Base-by-base conservation (phyloP, 768 basidiomycete species). In the Coprinellus aureogranulatus region DNA sequence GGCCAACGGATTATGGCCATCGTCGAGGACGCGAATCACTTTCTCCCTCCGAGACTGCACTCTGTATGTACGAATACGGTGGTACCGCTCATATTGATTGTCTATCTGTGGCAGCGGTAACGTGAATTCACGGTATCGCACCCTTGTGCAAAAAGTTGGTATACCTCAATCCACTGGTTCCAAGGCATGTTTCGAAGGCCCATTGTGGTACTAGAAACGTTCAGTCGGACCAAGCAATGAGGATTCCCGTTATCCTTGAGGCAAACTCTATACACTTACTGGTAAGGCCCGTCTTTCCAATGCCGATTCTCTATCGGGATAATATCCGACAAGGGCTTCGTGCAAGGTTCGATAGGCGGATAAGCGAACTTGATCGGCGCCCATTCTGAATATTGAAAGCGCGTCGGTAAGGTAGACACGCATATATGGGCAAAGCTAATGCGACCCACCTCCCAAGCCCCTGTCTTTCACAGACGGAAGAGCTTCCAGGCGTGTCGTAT, bases 91-190 rank as follows among this genome's bases (percentile, higher is more conserved):
- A 64, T 83, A 87, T 54, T 81, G 72, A 54, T 79, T 76, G 67
- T 89, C 89, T 30, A 89, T 75, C 83, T 85, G 53, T n/a, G 49
- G 39, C 26, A 44, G 48, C 23, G 54, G 31, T 12, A 42, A 23
- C 34, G 42, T 30, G 23, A 22, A 40, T 28, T 28, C 31, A 52
- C 37, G 30, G 52, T 41, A 27, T 39, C 12, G 34, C 22, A n/a
- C 27, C 40, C 25, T 26, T 26, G n/a, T 26, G n/a, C 53, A 20
- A 48, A 57, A 37, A n/a, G 25, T 48, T 58, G 68, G n/a, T n/a
- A n/a, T 59, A 84, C 85, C 73, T 89, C 86, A 46, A 90, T 83
- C 89, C 88, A 90, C 53, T 86, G 82, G 40, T 79, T 77, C 84
- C 85, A 90, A 9, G 74, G 74, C 86, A 90, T 88, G 49, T 65